These are phyloP conservation scores for Daldinia sp. DNA, from an alignment of 2,329 filamentous ascomycete species.

Conservation along the genomic window DNA sequence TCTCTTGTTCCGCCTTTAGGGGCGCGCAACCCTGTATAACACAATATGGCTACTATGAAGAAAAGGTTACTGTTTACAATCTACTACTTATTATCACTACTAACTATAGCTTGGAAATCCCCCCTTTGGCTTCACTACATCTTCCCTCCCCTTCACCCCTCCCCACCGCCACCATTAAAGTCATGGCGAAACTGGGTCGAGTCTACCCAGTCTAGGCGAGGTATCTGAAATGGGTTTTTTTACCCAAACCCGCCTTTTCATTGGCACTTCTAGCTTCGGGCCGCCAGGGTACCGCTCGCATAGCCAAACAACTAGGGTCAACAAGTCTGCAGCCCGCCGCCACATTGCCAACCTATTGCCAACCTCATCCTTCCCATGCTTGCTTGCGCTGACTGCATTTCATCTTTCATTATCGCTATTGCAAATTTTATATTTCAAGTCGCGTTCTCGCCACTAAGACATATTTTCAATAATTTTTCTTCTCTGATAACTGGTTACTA, in stretches of 20 bases:
- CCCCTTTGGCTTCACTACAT: neutral
- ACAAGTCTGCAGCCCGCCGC: constrained; percentile 35
- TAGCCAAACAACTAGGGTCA: constrained; percentile 31
- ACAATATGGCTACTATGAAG: constrained; percentile 38
- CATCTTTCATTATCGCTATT: neutral
- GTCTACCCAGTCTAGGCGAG: constrained; percentile 16
- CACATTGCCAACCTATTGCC: constrained; percentile 13
- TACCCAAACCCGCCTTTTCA: constrained; percentile 22
- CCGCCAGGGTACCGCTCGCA: constrained; percentile 38
- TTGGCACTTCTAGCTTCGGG: constrained; percentile 41
- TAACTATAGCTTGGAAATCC: neutral
- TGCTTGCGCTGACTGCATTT: neutral
- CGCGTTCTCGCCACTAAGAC: neutral
- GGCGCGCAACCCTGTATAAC: constrained; percentile 15
- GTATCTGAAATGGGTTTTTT: constrained; percentile 17
- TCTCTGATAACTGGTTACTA: constrained; percentile 37
- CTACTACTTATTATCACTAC: constrained; percentile 19
- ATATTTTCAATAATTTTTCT: constrained; percentile 5
- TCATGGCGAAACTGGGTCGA: constrained; percentile 12
- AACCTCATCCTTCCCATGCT: constrained; percentile 10
- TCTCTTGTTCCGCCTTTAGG: constrained; percentile 1
- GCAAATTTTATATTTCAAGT: neutral
- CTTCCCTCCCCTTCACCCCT: constrained; percentile 14
- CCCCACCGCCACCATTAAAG: constrained; percentile 25
- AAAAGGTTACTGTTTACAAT: constrained; percentile 37